Base-by-base conservation (phyloP, 1,284 basidiomycete species). In the Sporisorium reilianum region DNA sequence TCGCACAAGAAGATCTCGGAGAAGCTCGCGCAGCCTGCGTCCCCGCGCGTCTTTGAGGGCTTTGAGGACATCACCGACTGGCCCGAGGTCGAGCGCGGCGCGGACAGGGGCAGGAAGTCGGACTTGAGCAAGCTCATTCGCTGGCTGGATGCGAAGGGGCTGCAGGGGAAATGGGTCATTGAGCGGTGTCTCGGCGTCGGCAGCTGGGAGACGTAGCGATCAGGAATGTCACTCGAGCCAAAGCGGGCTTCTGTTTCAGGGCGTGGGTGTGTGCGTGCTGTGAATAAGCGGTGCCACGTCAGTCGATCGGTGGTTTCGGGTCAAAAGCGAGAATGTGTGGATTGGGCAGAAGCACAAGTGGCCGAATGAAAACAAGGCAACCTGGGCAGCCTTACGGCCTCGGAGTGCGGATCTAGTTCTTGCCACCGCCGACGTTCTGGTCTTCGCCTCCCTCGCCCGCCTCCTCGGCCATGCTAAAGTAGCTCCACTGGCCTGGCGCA, bases 401-500 rank as follows among this genome's bases (percentile, higher is more conserved):
- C n/a, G n/a, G n/a, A n/a, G n/a, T 36, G 23, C 34, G 36, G 16
- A 16, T 18, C 42, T 63, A 67, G 42, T 64, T 55, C 53, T 70
- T 75, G 38, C 56, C 59, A 42, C 60, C 63, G 4, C 55, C 28
- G 20, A 70, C 72, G 26, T 69, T 62, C 51, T 74, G 71, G 38
- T 75, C 63, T 30, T 80, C 67, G 5, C 76, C 75, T 26, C 80
- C 79, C 55, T 81, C 81, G 34, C 81, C 81, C 6, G 80, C 73
- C 49, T 81, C 82, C 45, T 83, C 78, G 30, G 69, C 69, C 80
- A 83, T 83, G 55, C 79, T 79, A 70, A 91, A 89, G 85, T 93
- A 93, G 76, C 91, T 90, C 94, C 94, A 97, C 85, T 96, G 94
- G 22, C 92, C 92, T 5, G 89, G 88, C 64, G 89, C 89, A 16